phyloP scores from a whole-genome alignment of 1,284 basidiomycete genomes.

The Microbotryum violaceum region DNA sequence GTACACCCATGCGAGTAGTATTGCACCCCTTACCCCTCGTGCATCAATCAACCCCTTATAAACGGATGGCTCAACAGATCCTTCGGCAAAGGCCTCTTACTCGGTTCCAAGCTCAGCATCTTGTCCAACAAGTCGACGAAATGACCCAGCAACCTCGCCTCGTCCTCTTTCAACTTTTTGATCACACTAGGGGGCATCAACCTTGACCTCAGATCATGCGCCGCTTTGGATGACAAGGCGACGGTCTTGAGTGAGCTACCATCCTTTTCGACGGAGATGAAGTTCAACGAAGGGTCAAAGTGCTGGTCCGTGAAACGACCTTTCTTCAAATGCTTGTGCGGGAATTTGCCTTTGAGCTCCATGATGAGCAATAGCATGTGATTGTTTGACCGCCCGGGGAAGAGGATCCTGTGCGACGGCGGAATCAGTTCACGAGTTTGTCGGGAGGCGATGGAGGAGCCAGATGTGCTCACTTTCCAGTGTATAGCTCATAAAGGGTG shows the following conservation, averaged over 20 bases:
- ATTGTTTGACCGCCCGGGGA: conserved; percentile 93
- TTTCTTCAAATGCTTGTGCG: conserved; percentile 87
- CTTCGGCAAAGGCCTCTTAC: conserved; percentile 49
- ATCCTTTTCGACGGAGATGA: conserved; percentile 69
- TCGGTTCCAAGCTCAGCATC: conserved; percentile 83
- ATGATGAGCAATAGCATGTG: conserved; percentile 94
- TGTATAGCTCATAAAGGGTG: conserved; percentile 95
- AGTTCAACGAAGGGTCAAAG: conserved; percentile 84
- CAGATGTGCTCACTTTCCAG: conserved; percentile 57
- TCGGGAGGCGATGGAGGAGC: neutral
- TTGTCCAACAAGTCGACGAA: conserved; percentile 91
- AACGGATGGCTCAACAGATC: conserved; percentile 30
- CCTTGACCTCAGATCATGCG: conserved; percentile 68
- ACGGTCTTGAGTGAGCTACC: conserved; percentile 70
- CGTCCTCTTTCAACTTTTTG: conserved; percentile 73
- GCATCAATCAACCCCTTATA: conserved; percentile 19
- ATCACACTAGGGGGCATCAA: conserved; percentile 67
- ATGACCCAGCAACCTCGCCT: conserved; percentile 68
- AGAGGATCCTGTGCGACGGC: conserved; percentile 56
- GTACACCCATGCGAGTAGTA: neutral
- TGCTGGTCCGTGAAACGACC: conserved; percentile 84
- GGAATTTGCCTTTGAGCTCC: conserved; percentile 92
- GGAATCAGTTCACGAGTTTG: neutral
- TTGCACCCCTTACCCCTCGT: neutral
- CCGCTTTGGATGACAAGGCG: conserved; percentile 68